Percentiles rank a stretch among this genome's conserved stretches.
Evolutionary conservation across 352 stramenopile species (phyloP).

Genomic region (Phytophthora melonis): DNA sequence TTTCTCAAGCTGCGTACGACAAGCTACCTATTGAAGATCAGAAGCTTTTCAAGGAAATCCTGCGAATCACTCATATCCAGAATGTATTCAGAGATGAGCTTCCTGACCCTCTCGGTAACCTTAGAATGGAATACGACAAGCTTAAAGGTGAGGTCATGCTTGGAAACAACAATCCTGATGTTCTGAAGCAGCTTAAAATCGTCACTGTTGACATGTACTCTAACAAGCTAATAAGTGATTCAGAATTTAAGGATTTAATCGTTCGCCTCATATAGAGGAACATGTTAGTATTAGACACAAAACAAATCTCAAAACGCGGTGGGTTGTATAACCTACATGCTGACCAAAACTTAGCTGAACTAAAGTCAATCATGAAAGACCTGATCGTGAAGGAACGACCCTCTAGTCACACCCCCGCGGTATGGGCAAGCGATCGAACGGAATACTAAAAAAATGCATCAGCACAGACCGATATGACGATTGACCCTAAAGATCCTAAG

Average conservation of each 20-base stretch:
- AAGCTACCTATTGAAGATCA: too few species aligned
- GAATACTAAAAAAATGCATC: too few species aligned
- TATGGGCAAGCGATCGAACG: not conserved
- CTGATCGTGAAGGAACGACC: constrained; percentile 3
- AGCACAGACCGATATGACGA: not conserved
- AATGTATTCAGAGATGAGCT: too few species aligned
- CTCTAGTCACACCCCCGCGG: not conserved
- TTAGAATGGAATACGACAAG: constrained; percentile 17
- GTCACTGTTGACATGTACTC: constrained; percentile 13
- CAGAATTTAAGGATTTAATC: constrained; percentile 14
- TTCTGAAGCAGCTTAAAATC: constrained; percentile 16
- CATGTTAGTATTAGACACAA: constrained; percentile 1
- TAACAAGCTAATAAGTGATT: constrained; percentile 9
- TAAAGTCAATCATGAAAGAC: constrained; percentile 21
- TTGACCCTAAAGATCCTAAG: too few species aligned
- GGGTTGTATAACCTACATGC: constrained; percentile 9
- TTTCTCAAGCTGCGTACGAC: too few species aligned
- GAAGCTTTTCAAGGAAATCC: too few species aligned
- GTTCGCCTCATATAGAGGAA: not conserved
- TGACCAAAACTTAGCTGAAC: constrained; percentile 16
- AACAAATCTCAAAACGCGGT: not conserved
- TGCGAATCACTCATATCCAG: too few species aligned
- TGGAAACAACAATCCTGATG: constrained; percentile 21
- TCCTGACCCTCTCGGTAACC: too few species aligned
- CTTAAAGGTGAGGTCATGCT: constrained; percentile 18